A percentile compares a stretch with the other conserved stretches of the same genome.
Conservation (phyloP, 768 basidiomycete species). For the Lentinula detonsa region DNA sequence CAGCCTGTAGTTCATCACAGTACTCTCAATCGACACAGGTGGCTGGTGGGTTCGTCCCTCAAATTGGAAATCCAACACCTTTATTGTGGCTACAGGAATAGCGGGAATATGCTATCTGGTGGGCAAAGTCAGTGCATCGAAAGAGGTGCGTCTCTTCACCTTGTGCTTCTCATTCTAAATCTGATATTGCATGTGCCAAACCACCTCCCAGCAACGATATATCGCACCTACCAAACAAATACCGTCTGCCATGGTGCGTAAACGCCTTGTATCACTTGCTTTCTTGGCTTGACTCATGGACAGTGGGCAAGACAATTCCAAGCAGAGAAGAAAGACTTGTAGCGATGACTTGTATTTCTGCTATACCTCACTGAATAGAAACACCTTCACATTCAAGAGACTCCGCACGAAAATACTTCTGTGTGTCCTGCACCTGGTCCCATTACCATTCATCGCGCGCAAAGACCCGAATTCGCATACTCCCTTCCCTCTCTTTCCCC, state of each 20-base stretch:
- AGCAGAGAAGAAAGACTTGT: not conserved
- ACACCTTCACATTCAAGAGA: not conserved
- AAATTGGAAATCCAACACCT: slow-evolving; percentile 64
- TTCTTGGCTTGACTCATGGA: slow-evolving; percentile 3
- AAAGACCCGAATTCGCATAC: no score
- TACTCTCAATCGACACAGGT: slow-evolving; percentile 27
- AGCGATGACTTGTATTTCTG: not conserved
- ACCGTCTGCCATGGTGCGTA: slow-evolving; percentile 50
- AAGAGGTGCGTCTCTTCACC: slow-evolving; percentile 38
- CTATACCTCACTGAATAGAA: not conserved
- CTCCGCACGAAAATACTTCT: no score
- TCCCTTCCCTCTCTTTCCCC: no score
- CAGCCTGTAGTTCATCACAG: not conserved
- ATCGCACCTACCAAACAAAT: slow-evolving; percentile 47
- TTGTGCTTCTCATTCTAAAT: slow-evolving; percentile 12
- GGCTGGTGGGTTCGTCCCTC: slow-evolving; percentile 72
- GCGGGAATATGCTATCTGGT: slow-evolving; percentile 43
- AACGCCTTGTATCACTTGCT: not conserved
- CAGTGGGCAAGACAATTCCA: slow-evolving; percentile 43
- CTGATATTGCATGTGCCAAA: not conserved
- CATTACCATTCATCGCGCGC: no score
- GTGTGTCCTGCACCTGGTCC: no score
- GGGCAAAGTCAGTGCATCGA: slow-evolving; percentile 50
- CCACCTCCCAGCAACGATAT: slow-evolving; percentile 32
- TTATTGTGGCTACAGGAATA: slow-evolving; percentile 46